Evolutionary conservation across 768 basidiomycete species (phyloP).

Genomic region (Megacollybia marginata): DNA sequence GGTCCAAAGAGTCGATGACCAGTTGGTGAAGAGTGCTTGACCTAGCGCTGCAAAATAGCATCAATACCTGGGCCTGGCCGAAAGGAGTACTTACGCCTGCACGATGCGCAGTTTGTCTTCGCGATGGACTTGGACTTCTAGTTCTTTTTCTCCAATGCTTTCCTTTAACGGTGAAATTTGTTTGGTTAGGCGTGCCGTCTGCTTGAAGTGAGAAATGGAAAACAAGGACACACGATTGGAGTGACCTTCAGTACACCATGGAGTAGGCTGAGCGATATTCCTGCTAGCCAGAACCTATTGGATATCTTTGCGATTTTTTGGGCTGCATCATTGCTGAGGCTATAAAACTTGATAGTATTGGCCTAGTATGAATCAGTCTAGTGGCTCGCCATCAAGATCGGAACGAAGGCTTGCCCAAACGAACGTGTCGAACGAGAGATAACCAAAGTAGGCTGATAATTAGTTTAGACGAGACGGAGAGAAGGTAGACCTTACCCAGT

Average conservation of each 20-base stretch:
- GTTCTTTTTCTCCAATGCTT: slow-evolving; percentile 41
- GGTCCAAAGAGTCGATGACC: slow-evolving; percentile 75
- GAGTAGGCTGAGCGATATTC: slow-evolving; percentile 73
- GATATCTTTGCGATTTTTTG: slow-evolving; percentile 56
- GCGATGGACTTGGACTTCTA: slow-evolving; percentile 57
- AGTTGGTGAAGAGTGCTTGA: slow-evolving; percentile 71
- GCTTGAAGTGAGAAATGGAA: not conserved
- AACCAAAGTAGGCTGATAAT: slow-evolving; percentile 82
- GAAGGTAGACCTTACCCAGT: slow-evolving; percentile 14
- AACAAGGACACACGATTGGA: not conserved
- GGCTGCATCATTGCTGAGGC: slow-evolving; percentile 50
- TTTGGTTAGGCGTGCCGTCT: slow-evolving; percentile 57
- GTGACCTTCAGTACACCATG: slow-evolving; percentile 53
- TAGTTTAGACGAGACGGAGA: slow-evolving; percentile 56
- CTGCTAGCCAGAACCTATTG: slow-evolving; percentile 83
- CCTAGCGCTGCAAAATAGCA: slow-evolving; percentile 39
- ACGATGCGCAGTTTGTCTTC: slow-evolving; percentile 56
- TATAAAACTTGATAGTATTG: slow-evolving; percentile 59
- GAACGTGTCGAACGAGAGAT: slow-evolving; percentile 74
- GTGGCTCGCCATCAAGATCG: not conserved
- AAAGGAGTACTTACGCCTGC: slow-evolving; percentile 34
- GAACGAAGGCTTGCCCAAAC: slow-evolving; percentile 60
- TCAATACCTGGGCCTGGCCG: slow-evolving; percentile 6
- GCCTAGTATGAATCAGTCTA: slow-evolving; percentile 33
- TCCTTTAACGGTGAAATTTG: slow-evolving; percentile 37